A percentile compares a stretch with the other conserved stretches of the same genome.
Conservation (phyloP, 306 rosid species). For the Cyamopsis tetragonoloba region DNA sequence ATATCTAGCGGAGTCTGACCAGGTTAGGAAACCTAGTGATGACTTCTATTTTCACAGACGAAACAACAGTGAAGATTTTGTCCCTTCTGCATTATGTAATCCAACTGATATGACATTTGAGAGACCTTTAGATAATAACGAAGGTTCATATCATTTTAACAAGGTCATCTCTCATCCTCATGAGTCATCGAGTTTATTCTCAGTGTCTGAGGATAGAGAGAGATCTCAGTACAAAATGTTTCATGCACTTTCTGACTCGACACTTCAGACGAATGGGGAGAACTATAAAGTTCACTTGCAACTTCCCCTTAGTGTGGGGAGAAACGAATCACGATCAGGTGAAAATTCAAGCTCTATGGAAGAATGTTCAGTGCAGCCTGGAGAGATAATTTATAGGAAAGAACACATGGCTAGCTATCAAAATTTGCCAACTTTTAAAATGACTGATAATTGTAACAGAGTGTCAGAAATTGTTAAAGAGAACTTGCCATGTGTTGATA, state of each 20-base stretch:
- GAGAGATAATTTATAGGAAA: constrained; percentile 28
- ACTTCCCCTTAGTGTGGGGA: constrained; percentile 23
- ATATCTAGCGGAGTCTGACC: constrained; percentile 36
- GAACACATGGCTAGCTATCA: constrained; percentile 26
- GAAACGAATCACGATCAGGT: constrained; percentile 34
- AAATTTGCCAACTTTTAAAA: constrained; percentile 25
- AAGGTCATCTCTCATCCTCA: constrained; percentile 33
- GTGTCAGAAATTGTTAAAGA: constrained; percentile 26
- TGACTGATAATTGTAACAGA: constrained; percentile 17
- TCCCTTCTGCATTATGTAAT: constrained; percentile 34
- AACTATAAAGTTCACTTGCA: constrained; percentile 31
- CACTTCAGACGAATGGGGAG: constrained; percentile 43
- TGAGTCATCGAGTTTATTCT: constrained; percentile 22
- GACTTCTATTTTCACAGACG: constrained; percentile 38
- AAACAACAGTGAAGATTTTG: constrained; percentile 44
- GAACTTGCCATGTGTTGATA: constrained; percentile 28
- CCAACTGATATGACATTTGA: constrained; percentile 35
- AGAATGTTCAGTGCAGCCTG: constrained; percentile 34
- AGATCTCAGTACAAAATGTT: constrained; percentile 38
- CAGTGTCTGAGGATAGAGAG: constrained; percentile 36
- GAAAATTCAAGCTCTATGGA: constrained; percentile 37
- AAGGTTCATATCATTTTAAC: constrained; percentile 39
- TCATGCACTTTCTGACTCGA: constrained; percentile 54
- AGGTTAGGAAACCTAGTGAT: constrained; percentile 27
- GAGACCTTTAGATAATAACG: constrained; percentile 34